Conservation (phyloP, 129 eudicot genomes). For the Saussurea involucrata region DNA sequence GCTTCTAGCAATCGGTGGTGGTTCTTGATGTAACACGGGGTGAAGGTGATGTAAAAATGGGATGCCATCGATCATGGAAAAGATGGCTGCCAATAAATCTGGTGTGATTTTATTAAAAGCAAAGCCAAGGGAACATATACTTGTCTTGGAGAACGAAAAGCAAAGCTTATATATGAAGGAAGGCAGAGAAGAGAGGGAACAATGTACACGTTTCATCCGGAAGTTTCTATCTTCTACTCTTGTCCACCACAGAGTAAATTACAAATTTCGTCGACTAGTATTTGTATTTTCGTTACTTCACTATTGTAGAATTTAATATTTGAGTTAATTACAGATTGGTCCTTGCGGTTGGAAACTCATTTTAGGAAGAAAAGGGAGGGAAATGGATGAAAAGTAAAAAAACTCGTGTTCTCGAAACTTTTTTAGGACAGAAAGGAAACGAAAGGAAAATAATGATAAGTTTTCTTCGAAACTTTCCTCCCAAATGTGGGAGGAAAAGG, state of each 20-base stretch:
- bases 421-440: no score
- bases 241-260: not conserved
- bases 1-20: constrained; percentile 1
- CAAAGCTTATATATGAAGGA: constrained; percentile 21
- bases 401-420: no score
- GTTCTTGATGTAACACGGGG: not conserved
- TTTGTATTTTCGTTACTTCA: no score
- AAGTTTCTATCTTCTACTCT: not conserved
- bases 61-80: constrained; percentile 34
- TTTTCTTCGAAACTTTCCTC: no score
- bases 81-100: not conserved
- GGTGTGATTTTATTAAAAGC: not conserved
- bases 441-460: no score
- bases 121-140: not conserved
- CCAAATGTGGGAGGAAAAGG: no score
- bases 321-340: no score
- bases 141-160: constrained; percentile 24
- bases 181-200: constrained; percentile 6
- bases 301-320: no score
- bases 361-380: no score
- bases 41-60: constrained; percentile 17
- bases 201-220: not conserved
- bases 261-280: no score
- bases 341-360: no score
- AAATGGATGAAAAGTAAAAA: no score